Conservation (phyloP, 129 eudicot species). For the Lactuca sativa region DNA sequence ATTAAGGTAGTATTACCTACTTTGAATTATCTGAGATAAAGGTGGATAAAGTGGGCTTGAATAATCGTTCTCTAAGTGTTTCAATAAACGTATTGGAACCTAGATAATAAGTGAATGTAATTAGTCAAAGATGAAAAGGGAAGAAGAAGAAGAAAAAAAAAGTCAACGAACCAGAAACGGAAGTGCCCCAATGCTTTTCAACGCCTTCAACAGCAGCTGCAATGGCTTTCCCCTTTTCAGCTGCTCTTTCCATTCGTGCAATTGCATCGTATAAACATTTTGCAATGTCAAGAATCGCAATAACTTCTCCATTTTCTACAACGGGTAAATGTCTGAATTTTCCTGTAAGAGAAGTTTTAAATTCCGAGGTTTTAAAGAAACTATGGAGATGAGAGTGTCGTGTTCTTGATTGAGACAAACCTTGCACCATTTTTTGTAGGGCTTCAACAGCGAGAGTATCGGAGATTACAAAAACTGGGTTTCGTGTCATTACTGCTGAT, state of each 20-base stretch:
- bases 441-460: slow-evolving; percentile 98
- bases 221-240: slow-evolving; percentile 98
- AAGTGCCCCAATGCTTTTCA: slow-evolving; percentile 90
- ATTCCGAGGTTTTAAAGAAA: not conserved
- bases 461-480: slow-evolving; percentile 91
- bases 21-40: slow-evolving; percentile 85
- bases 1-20: slow-evolving; percentile 64
- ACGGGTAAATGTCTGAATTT: slow-evolving; percentile 97
- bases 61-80: slow-evolving; percentile 81
- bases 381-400: not conserved
- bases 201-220: slow-evolving; percentile 99
- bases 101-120: slow-evolving; percentile 22
- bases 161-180: slow-evolving; percentile 64
- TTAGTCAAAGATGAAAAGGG: not conserved
- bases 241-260: slow-evolving; percentile 96
- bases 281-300: slow-evolving; percentile 94
- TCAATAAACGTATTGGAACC: slow-evolving; percentile 88
- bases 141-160: not conserved
- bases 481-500: slow-evolving; percentile 87
- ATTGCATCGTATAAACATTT: slow-evolving; percentile 95
- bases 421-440: slow-evolving; percentile 96
- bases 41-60: slow-evolving; percentile 86
- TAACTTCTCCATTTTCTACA: slow-evolving; percentile 92
- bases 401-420: slow-evolving; percentile 32
- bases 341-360: slow-evolving; percentile 46